Evolutionary conservation across 129 eudicot species (phyloP).

Genomic region (Gnaphalium uliginosum): DNA sequence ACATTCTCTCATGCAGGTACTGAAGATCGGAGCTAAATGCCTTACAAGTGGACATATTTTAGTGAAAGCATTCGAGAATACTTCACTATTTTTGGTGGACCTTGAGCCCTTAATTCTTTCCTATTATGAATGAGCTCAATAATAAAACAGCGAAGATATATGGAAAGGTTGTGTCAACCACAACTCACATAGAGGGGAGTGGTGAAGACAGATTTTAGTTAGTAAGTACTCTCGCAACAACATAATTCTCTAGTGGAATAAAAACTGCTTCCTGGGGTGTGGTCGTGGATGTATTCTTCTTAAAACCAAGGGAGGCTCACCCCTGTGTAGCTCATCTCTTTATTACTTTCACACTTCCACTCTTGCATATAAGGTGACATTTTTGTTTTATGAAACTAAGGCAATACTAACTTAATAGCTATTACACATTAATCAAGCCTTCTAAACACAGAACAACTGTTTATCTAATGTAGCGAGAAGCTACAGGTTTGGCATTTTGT

Average conservation of each 20-base stretch:
- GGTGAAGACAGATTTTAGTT: not conserved
- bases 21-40: not conserved
- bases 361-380: not conserved
- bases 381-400: slow-evolving; percentile 10
- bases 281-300: not conserved
- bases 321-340: not conserved
- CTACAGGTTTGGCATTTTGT: too few relatives aligned
- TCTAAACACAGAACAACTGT: not conserved
- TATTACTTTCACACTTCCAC: not conserved
- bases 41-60: not conserved
- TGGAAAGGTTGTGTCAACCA: not conserved
- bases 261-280: not conserved
- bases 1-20: not conserved
- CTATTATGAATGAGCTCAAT: not conserved
- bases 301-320: not conserved
- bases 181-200: not conserved
- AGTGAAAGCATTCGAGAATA: not conserved
- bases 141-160: not conserved
- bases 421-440: slow-evolving; percentile 11
- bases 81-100: not conserved
- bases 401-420: not conserved
- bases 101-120: not conserved
- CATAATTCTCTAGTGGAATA: not conserved
- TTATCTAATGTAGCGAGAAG: too few relatives aligned
- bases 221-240: not conserved